Evolutionary conservation across 2,329 filamentous ascomycete genomes (phyloP).

Genomic region (Diaporthe sp.): DNA sequence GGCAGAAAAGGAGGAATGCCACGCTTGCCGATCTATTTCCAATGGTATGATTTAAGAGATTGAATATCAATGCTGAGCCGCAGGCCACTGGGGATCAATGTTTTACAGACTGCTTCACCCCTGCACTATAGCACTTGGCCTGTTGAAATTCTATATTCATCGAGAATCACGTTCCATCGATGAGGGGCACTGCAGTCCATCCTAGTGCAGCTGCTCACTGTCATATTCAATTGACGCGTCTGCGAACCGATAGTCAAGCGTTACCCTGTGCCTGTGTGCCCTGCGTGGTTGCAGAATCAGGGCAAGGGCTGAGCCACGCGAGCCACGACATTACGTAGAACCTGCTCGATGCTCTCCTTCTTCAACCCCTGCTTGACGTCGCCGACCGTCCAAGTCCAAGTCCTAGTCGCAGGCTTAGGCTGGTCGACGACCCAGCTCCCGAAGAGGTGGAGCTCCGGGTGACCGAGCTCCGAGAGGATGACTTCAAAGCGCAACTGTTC

Average conservation of each 20-base stretch:
- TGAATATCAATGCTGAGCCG: not conserved
- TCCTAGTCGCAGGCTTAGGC: conserved; percentile 25
- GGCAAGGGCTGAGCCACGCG: conserved; percentile 31
- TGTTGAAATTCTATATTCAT: not conserved
- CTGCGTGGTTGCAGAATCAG: not conserved
- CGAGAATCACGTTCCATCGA: not conserved
- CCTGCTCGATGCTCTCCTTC: conserved; percentile 38
- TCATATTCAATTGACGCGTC: not conserved
- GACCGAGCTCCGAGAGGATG: conserved; percentile 32
- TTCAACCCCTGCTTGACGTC: conserved; percentile 36
- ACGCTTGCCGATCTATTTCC: not conserved
- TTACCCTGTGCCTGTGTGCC: not conserved
- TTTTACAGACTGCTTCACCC: not conserved
- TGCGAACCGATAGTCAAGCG: not conserved
- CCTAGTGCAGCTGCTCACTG: not conserved
- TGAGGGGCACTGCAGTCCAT: not conserved
- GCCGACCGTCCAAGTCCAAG: conserved; percentile 41
- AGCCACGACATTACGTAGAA: conserved; percentile 36
- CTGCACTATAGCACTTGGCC: not conserved
- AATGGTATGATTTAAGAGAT: not conserved
- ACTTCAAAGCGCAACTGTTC: conserved; percentile 35
- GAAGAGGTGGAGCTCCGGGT: conserved; percentile 40
- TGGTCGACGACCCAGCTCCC: conserved; percentile 39
- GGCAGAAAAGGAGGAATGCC: not conserved
- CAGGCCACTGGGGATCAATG: not conserved